phyloP scores from a whole-genome alignment of 2,329 filamentous ascomycete genomes.

The Ambrosiella cleistominuta region DNA sequence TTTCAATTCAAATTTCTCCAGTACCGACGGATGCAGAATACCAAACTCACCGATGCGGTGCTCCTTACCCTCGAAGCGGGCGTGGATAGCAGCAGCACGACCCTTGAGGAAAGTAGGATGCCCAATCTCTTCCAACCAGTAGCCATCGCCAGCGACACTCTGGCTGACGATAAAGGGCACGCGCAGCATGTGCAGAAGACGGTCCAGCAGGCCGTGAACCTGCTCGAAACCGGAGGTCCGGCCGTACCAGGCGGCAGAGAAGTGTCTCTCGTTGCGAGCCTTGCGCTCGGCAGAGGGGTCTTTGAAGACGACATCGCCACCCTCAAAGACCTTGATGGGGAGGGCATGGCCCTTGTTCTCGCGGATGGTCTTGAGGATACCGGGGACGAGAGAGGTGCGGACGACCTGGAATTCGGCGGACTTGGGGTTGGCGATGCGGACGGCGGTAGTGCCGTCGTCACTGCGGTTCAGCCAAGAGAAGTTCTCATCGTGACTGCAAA shows the following conservation, averaged over 20 bases:
- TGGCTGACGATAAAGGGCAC: constrained; percentile 55
- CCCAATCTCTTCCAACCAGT: constrained; percentile 89
- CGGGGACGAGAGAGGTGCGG: constrained; percentile 68
- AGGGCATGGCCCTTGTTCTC: constrained; percentile 83
- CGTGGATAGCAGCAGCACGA: constrained; percentile 69
- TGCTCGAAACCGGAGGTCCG: constrained; percentile 90
- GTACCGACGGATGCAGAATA: constrained; percentile 78
- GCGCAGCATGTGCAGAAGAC: constrained; percentile 81
- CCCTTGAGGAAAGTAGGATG: constrained; percentile 85
- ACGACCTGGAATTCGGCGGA: constrained; percentile 87
- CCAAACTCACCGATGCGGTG: constrained; percentile 69
- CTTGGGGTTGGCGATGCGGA: constrained; percentile 82
- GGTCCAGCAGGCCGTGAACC: constrained; percentile 84
- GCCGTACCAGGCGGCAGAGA: constrained; percentile 89
- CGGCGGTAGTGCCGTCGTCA: constrained; percentile 67
- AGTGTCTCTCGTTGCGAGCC: constrained; percentile 83
- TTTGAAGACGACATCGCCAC: constrained; percentile 82
- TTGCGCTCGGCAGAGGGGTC: constrained; percentile 66
- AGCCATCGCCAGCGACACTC: constrained; percentile 45
- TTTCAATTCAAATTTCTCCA: constrained; percentile 84
- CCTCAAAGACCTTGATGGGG: constrained; percentile 85
- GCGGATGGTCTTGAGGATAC: constrained; percentile 78
- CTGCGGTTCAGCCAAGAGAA: constrained; percentile 85
- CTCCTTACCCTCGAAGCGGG: constrained; percentile 57
- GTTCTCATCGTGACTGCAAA: constrained; percentile 97